Percentiles rank a stretch among this genome's conserved stretches.
Evolutionary conservation across 148 eudicot genomes (phyloP).

Genomic region (Diospyros kaki): DNA sequence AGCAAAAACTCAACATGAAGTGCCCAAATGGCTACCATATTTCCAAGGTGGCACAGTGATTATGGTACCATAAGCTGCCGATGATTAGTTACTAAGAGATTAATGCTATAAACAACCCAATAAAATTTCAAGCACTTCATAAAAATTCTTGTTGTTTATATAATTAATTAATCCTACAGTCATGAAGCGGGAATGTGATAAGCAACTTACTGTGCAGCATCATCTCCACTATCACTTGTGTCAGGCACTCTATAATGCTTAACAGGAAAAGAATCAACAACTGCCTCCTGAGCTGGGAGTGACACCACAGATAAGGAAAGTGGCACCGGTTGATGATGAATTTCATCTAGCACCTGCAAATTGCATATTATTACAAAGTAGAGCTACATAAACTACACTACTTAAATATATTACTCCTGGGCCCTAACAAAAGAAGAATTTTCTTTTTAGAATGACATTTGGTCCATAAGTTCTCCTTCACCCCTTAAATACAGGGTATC

Average conservation of each 20-base stretch:
- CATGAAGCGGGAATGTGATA: not conserved
- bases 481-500: not conserved
- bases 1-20: not conserved
- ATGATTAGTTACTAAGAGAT: too few species aligned
- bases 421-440: not conserved
- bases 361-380: not conserved
- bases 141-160: too few species aligned
- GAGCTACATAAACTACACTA: not conserved
- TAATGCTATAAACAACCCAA: too few species aligned
- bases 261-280: constrained; percentile 70
- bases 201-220: constrained; percentile 58
- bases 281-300: constrained; percentile 69
- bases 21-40: too few species aligned
- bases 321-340: constrained; percentile 72
- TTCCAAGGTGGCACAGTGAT: not conserved
- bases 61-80: not conserved
- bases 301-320: constrained; percentile 64
- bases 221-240: constrained; percentile 39
- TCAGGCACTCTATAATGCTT: constrained; percentile 39
- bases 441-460: not conserved
- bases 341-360: constrained; percentile 75
- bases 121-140: too few species aligned
- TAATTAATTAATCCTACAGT: too few species aligned
- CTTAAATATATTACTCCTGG: not conserved
- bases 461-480: not conserved